Evolutionary conservation across 768 basidiomycete genomes (phyloP), one percentile per base, ranked within the genome.

Genomic region (Polyporus arcularius): DNA sequence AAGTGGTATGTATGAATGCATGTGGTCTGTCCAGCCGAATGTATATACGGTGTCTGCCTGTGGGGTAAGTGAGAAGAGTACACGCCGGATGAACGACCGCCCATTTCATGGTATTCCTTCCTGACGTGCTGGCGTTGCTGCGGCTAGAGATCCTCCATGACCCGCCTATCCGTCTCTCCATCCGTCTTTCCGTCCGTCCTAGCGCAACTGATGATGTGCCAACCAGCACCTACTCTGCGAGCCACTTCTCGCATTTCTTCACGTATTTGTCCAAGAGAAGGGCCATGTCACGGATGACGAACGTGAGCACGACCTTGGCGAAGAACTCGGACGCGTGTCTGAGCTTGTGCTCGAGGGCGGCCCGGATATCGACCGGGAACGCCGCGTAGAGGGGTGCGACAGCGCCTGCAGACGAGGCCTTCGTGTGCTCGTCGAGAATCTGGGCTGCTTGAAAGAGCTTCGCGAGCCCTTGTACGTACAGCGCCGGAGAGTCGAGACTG

Each of bases 201-300:
- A 32, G 21, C 12, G 15, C 52, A 28, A 7, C 47, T 26, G 21
- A 26, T 21, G 30, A n/a, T 14, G 53, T 10, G 42, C 14, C 6
- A 10, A 26, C 9, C 21, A 9, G 15, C 50, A 50, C 80, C 62
- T 79, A 94, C 71, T 95, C 92, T 40, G 86, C 90, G 40, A 94
- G 81, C 90, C 92, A 93, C 75, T 92, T 93, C 76, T 93, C 93
- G 75, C 91, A 92, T 73, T 92, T 91, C 82, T 94, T 94, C 64
- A 88, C 90, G 73, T 94, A 95, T 76, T 96, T 95, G 79, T 96
- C 94, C 62, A 96, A 79, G 52, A 96, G 76, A 68, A 89, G 86
- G 43, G 91, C 90, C 64, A 94, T 80, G 72, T 95, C 93, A 55
- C 87, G 86, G 68, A 96, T 86, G 68, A 96, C 92, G 71, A 96